These are phyloP conservation scores for Fusarium sp. DNA, from an alignment of 2,329 filamentous ascomycete species.

Conservation along the genomic window DNA sequence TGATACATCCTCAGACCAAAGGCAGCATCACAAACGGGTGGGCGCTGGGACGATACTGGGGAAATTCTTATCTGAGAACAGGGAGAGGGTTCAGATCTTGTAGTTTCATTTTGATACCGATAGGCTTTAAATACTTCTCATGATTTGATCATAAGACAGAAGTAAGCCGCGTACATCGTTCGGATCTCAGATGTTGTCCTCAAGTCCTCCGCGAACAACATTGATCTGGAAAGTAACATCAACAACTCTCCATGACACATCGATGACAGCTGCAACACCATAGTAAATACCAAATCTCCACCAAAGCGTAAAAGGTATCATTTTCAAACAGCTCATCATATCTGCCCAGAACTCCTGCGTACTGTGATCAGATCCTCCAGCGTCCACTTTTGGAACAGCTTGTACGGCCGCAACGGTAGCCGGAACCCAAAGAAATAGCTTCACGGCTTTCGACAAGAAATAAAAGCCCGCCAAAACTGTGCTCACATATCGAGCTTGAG, in stretches of 20 bases:
- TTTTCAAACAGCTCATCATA: background rate
- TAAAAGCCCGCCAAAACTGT: rapidly evolving
- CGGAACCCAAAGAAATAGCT: background rate
- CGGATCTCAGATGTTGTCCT: rapidly evolving
- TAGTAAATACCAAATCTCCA: background rate
- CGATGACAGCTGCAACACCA: background rate
- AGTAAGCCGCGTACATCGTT: rapidly evolving
- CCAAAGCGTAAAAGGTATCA: slow-evolving; percentile 1
- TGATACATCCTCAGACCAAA: background rate
- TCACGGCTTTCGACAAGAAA: background rate
- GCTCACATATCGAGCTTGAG: rapidly evolving
- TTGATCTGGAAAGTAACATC: background rate
- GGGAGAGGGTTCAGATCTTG: background rate
- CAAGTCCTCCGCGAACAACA: background rate
- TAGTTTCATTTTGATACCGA: background rate
- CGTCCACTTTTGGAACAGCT: background rate
- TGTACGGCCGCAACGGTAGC: background rate
- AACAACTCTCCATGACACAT: background rate
- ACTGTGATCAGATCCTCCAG: background rate
- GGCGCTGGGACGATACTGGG: background rate
- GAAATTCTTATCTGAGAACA: too few relatives aligned
- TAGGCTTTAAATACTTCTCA: too few relatives aligned
- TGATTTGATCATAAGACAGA: too few relatives aligned
- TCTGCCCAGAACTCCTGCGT: background rate
- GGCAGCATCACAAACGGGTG: background rate